A percentile compares a stretch with the other conserved stretches of the same genome.
Evolutionary conservation across 2,329 filamentous ascomycete species (phyloP).

Genomic region (Fonsecaea multimorphosa): DNA sequence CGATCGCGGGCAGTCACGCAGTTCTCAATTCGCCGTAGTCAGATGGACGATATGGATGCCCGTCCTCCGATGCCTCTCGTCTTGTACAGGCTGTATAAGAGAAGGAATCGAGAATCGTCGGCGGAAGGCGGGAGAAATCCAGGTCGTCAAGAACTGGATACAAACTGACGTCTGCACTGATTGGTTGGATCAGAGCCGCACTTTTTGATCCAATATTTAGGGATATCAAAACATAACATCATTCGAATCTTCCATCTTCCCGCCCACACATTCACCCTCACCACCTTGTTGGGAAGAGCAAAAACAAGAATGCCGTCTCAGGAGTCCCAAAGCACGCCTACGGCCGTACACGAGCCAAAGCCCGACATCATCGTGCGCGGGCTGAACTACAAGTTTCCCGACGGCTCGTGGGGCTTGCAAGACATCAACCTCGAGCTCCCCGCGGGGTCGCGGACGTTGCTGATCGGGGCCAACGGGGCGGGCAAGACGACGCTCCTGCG

Average conservation of each 20-base stretch:
- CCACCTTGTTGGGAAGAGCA: background rate
- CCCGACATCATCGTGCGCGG: slow-evolving; percentile 74
- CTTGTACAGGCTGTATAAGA: too few relatives aligned
- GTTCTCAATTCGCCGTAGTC: background rate
- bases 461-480: slow-evolving; percentile 94
- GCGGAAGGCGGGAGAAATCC: background rate
- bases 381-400: slow-evolving; percentile 87
- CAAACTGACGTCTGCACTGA: background rate
- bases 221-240: too few relatives aligned
- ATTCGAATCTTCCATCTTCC: background rate
- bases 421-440: slow-evolving; percentile 79
- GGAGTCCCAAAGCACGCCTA: background rate
- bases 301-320: background rate
- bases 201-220: background rate
- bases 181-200: background rate
- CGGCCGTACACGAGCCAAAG: background rate
- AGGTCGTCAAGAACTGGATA: background rate
- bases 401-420: slow-evolving; percentile 78
- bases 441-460: slow-evolving; percentile 80
- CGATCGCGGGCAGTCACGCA: too few relatives aligned
- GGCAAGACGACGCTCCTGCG: slow-evolving; percentile 97
- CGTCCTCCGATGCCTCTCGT: too few relatives aligned
- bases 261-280: background rate
- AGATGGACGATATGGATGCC: too few relatives aligned
- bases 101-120: background rate